phyloP scores from a whole-genome alignment of 2,329 filamentous ascomycete genomes.

The Penicillium occitanis region DNA sequence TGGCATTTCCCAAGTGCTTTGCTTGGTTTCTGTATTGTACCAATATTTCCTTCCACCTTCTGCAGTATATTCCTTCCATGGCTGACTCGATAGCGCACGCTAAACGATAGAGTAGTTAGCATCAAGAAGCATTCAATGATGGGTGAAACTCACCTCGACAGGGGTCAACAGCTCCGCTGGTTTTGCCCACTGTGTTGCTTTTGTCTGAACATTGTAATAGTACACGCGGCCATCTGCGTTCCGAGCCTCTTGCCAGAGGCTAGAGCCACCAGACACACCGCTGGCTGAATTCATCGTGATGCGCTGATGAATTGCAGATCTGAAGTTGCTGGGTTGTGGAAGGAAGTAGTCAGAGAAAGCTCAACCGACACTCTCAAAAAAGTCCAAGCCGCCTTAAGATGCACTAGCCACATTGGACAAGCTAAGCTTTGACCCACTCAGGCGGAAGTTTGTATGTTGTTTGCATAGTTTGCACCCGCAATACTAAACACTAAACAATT shows the following conservation, averaged over 20 bases:
- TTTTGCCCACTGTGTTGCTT: slow-evolving; percentile 91
- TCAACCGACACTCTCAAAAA: background rate
- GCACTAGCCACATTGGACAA: slow-evolving; percentile 18
- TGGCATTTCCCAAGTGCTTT: slow-evolving; percentile 94
- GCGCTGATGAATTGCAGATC: background rate
- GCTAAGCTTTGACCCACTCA: slow-evolving; percentile 5
- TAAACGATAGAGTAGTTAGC: slow-evolving; percentile 36
- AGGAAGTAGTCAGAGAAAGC: background rate
- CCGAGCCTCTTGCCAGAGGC: slow-evolving; percentile 76
- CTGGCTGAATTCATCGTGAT: slow-evolving; percentile 55
- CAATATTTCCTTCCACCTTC: slow-evolving; percentile 90
- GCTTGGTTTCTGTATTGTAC: slow-evolving; percentile 88
- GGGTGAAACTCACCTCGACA: slow-evolving; percentile 64
- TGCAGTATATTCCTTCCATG: slow-evolving; percentile 90
- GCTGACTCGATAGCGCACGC: slow-evolving; percentile 77
- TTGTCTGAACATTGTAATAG: slow-evolving; percentile 85
- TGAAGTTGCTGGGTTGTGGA: background rate
- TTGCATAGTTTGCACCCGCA: slow-evolving; percentile 9
- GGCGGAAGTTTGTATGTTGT: slow-evolving; percentile 1
- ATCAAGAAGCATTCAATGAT: background rate
- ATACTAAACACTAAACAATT: background rate
- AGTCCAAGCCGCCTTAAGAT: slow-evolving; percentile 6
- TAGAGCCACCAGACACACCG: slow-evolving; percentile 53
- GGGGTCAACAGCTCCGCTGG: slow-evolving; percentile 83
- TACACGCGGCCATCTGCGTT: slow-evolving; percentile 81